These are phyloP conservation scores for Spizellomyces sp. DNA, from an alignment of 192 early-diverging fungal species.

Conservation along the genomic window DNA sequence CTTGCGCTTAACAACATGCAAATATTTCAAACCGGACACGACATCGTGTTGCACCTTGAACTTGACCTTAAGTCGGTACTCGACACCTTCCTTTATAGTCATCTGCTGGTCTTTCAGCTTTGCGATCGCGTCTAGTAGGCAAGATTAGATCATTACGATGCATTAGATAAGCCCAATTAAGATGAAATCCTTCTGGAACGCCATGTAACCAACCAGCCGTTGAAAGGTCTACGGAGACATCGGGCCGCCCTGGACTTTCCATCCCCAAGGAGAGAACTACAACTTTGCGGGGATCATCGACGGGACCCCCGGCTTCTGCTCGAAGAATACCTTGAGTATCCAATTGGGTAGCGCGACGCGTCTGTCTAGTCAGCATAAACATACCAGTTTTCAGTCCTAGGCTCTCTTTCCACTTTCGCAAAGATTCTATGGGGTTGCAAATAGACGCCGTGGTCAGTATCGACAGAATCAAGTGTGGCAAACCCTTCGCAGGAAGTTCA, in stretches of 20 bases:
- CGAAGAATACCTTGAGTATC: neutral
- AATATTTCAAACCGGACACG: conserved; percentile 92
- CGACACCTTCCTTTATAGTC: conserved; percentile 94
- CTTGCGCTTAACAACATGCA: conserved; percentile 88
- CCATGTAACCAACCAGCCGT: conserved; percentile 58
- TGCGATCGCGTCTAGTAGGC: conserved; percentile 56
- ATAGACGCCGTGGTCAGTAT: no score
- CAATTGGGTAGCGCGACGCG: neutral
- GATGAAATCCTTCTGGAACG: neutral
- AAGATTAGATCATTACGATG: neutral
- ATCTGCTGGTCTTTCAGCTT: conserved; percentile 73
- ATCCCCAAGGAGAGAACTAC: conserved; percentile 71
- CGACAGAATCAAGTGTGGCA: no score
- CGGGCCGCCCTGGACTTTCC: conserved; percentile 71
- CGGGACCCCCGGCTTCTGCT: conserved; percentile 38
- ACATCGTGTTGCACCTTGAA: conserved; percentile 97
- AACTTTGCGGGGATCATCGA: conserved; percentile 74
- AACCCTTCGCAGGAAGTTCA: neutral
- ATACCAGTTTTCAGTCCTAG: conserved; percentile 74
- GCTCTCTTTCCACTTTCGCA: conserved; percentile 95
- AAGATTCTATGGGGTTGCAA: conserved; percentile 65
- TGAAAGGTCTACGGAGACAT: conserved; percentile 80
- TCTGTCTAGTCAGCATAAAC: neutral
- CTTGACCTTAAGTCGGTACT: conserved; percentile 89
- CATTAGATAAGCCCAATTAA: neutral